These are phyloP conservation scores for Hypoxylon sp. DNA, from an alignment of 2,329 filamentous ascomycete species.

Conservation along the genomic window DNA sequence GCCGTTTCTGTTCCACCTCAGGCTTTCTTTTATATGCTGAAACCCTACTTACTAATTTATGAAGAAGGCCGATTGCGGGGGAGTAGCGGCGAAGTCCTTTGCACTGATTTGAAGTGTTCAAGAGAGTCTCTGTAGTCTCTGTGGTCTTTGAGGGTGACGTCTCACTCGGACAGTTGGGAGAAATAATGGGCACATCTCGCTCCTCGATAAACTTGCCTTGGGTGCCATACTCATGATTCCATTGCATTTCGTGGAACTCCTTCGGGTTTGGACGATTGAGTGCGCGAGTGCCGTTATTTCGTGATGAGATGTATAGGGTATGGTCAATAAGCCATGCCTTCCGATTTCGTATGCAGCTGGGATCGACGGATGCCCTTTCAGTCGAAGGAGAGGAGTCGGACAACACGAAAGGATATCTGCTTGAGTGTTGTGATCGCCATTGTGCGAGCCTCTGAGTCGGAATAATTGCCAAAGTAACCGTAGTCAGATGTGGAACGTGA, in stretches of 20 bases:
- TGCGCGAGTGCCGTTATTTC: constrained; percentile 54
- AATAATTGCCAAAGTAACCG: constrained; percentile 57
- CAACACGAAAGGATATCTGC: constrained; percentile 56
- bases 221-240: constrained; percentile 49
- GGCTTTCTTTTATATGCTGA: constrained; percentile 38
- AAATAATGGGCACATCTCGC: constrained; percentile 46
- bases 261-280: constrained; percentile 55
- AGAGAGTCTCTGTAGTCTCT: constrained; percentile 42
- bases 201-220: constrained; percentile 54
- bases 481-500: constrained; percentile 62
- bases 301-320: constrained; percentile 58
- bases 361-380: constrained; percentile 46
- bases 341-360: constrained; percentile 54
- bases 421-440: constrained; percentile 55
- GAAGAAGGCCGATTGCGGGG: constrained; percentile 43
- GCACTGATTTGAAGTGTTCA: constrained; percentile 32
- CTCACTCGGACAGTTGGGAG: constrained; percentile 38
- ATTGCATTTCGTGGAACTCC: constrained; percentile 58
- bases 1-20: constrained; percentile 45
- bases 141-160: constrained; percentile 37
- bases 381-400: constrained; percentile 54
- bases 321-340: constrained; percentile 60
- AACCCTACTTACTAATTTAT: constrained; percentile 41
- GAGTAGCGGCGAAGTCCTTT: constrained; percentile 42
- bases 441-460: constrained; percentile 54